A percentile compares a stretch with the other conserved stretches of the same genome.
Conservation (phyloP, 805 yeast species). For the Pichia pseudocactophila region DNA sequence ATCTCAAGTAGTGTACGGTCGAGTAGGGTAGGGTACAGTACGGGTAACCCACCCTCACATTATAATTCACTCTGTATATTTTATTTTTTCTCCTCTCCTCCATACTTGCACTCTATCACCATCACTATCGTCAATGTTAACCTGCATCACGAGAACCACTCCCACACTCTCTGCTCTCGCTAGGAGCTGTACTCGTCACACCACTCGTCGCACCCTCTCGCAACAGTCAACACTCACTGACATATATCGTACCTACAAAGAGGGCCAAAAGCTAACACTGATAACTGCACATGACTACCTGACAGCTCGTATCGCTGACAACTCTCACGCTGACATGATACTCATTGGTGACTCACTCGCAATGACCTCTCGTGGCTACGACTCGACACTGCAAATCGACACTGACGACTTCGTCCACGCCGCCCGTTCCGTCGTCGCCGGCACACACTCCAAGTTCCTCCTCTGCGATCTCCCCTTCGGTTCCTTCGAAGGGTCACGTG, state of each 20-base stretch:
- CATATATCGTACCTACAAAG: slow-evolving; percentile 15
- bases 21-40: not conserved
- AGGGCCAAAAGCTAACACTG: slow-evolving; percentile 2
- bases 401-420: slow-evolving; percentile 76
- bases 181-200: too few species aligned
- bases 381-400: slow-evolving; percentile 63
- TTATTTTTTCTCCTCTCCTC: too few species aligned
- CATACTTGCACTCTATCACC: too few species aligned
- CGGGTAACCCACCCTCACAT: too few species aligned
- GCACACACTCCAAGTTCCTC: slow-evolving; percentile 53
- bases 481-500: slow-evolving; percentile 55
- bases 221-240: slow-evolving; percentile 16
- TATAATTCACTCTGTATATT: too few species aligned
- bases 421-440: slow-evolving; percentile 68
- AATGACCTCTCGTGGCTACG: slow-evolving; percentile 82
- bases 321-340: slow-evolving; percentile 57
- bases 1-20: slow-evolving; percentile 27
- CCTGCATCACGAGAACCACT: too few species aligned
- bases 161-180: too few species aligned
- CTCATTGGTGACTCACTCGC: slow-evolving; percentile 90
- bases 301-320: slow-evolving; percentile 56
- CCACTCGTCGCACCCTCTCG: not conserved
- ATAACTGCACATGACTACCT: slow-evolving; percentile 88
- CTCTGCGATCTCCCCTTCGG: slow-evolving; percentile 91
- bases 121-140: too few species aligned